Evolutionary conservation across 2,329 filamentous ascomycete species (phyloP), one percentile per base, ranked within the genome.

Genomic region (Penicillium vulpinum): DNA sequence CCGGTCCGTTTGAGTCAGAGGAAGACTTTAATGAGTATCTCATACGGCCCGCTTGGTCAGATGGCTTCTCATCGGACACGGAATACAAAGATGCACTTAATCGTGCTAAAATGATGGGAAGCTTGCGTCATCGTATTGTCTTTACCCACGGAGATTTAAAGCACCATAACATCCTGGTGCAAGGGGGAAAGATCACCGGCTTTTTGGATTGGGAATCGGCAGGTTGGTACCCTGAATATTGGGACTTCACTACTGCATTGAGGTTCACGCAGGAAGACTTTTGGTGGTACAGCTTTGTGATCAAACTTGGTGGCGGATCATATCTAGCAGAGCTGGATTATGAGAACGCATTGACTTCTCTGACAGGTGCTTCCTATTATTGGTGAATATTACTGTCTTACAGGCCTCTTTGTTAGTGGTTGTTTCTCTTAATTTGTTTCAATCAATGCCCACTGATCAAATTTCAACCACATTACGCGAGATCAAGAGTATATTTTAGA

Each of bases 1-100:
- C 38, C 40, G 68, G 67, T 31, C 70, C 69, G 8, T 70, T 66
- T 51, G 59, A 69, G 31, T 65, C 54, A 39, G 67, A 71, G 57
- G 51, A 58, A 29, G 67, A 70, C 8, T 66, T 73, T 46, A 67
- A 72, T 48, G 59, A 70, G 38, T 65, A 66, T 46, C 64, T 72
- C 28, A 59, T 71, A 26, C 57, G 54, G 53, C 51, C 62, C 8
- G 39, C 67, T 48, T 70, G 63, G 41, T 24, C 57, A n/a, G 62
- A 65, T 52, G 60, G 58, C 16, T 69, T 70, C 45, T 36, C 44
- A 53, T 66, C 65, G 1, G 59, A 57, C 26, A 49, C 58, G 29
- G 62, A 57, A 51, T 70, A 70, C 45, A 55, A 69, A 22, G 51
- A 65, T 45, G 61, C 54, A 26, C 47, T 69, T 16, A 57, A 45